These are phyloP conservation scores for Colletotrichum sidae DNA, from an alignment of 2,329 filamentous ascomycete species.

Conservation along the genomic window DNA sequence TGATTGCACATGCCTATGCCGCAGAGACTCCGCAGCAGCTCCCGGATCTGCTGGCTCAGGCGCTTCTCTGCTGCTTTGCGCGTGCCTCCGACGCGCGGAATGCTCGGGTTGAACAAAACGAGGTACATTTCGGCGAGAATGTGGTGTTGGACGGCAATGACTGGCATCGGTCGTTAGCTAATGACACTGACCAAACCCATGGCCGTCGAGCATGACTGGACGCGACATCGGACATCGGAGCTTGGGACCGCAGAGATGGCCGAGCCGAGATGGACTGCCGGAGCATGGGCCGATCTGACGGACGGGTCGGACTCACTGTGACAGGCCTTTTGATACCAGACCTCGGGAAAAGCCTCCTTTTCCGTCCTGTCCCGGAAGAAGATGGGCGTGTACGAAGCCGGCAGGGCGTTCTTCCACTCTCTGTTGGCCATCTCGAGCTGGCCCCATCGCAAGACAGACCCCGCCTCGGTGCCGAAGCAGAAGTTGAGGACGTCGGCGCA, in stretches of 20 bases:
- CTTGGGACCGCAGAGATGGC: too few relatives aligned
- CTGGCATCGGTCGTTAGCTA: conserved; percentile 45
- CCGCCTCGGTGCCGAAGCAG: conserved; percentile 62
- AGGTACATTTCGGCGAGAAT: conserved; percentile 69
- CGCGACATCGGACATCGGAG: too few relatives aligned
- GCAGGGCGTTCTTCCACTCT: conserved; percentile 37
- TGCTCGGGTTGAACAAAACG: conserved; percentile 64
- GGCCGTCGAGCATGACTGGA: neutral
- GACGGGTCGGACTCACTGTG: conserved; percentile 28
- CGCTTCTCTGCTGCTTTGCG: conserved; percentile 46
- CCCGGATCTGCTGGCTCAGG: conserved; percentile 55
- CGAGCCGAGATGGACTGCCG: neutral
- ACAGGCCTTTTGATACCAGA: conserved; percentile 38
- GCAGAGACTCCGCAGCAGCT: conserved; percentile 64
- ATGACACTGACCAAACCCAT: conserved; percentile 30
- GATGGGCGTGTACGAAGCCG: conserved; percentile 37
- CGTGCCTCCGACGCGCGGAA: conserved; percentile 60
- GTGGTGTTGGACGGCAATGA: conserved; percentile 70
- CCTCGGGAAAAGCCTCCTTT: conserved; percentile 49
- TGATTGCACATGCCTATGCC: conserved; percentile 71
- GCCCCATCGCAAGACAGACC: conserved; percentile 34
- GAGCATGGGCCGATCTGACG: too few relatives aligned
- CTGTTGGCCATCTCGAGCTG: conserved; percentile 38
- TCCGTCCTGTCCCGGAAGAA: conserved; percentile 40
- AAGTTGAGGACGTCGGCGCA: conserved; percentile 73